Base-by-base conservation (phyloP, 2,329 filamentous ascomycete species). In the Trematosphaeria pertusa region DNA sequence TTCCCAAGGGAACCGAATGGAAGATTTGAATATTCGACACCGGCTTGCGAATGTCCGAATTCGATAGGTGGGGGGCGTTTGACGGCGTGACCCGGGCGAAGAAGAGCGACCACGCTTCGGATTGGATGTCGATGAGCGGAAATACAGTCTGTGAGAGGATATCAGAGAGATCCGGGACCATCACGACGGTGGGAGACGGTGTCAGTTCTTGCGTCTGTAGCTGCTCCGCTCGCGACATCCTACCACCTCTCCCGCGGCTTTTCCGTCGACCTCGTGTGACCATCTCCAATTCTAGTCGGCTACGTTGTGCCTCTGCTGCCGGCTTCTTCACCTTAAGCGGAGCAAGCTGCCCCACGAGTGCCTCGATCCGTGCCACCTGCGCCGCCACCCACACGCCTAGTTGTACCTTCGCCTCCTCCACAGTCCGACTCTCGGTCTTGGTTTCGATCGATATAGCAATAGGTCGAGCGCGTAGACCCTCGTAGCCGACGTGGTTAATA, bases 331-430 rank as follows among this genome's bases (percentile, higher is more conserved):
- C 41, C 36, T 7, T 18, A 40, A 46, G 37, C 37, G 20, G 15
- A 50, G 32, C 26, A 43, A 48, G 14, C 45, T 37, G 38, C 37
- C 32, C 10, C 17, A 43, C 20, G 15, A 56, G 50, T 24, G 37
- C 38, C 37, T 48, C 43, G 19, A 56, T 48, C 37, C 44, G 46
- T 19, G 35, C 45, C 26, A 56, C 38, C 41, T 54, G 44, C 14
- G 47, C 53, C 36, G 50, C 40, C 10, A 52, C 41, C 49, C 44
- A 58, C 30, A 56, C 45, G 20, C 41, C 50, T 37, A 56, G 40
- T 36, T 58, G 50, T 43, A 56, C 52, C 46, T 51, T 58, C 39
- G 52, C 52, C 28, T 53, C 46, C 42, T 56, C 52, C 26, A 51
- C 52, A 10, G 47, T 49, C 22, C 43, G 40, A 43, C 48, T 53